Evolutionary conservation across 2,329 filamentous ascomycete species (phyloP).

Genomic region (Knufia fluminis): DNA sequence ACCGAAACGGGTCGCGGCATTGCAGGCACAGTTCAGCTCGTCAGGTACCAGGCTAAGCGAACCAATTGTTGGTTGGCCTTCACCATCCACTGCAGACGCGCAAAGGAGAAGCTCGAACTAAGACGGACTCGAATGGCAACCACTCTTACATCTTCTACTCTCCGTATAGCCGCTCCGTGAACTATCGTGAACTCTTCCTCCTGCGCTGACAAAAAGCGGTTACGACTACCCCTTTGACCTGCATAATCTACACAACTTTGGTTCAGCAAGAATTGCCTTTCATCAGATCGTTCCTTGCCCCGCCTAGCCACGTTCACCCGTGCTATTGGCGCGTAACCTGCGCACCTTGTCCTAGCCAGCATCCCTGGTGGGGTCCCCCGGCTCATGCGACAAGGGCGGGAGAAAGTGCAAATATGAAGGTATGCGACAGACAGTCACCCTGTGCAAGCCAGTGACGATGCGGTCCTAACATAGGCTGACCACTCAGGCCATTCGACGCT

Average conservation of each 20-base stretch:
- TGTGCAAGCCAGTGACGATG: not conserved
- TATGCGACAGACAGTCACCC: not conserved
- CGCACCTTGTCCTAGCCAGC: not conserved
- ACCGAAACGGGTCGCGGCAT: no score
- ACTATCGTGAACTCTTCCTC: not conserved
- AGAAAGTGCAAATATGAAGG: conserved; percentile 6
- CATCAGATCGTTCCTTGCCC: not conserved
- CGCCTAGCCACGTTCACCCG: conserved; percentile 3
- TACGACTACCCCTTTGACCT: not conserved
- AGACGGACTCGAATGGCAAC: not conserved
- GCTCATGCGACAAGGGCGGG: conserved; percentile 4
- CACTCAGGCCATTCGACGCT: conserved; percentile 66
- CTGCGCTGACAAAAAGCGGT: not conserved
- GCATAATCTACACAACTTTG: conserved; percentile 1
- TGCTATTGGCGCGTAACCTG: conserved; percentile 4
- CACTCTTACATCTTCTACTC: not conserved
- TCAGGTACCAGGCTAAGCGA: conserved; percentile 5
- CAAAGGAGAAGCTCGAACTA: conserved; percentile 1
- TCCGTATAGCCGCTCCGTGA: not conserved
- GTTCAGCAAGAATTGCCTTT: conserved; percentile 1
- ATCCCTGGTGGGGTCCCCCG: conserved; percentile 2
- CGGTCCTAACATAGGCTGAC: not conserved
- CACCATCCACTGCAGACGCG: not conserved
- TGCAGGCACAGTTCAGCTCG: not conserved
- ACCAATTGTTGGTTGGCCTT: not conserved